Conservation (phyloP, 2,329 filamentous ascomycete genomes). For the Fusarium pseudonygamai region DNA sequence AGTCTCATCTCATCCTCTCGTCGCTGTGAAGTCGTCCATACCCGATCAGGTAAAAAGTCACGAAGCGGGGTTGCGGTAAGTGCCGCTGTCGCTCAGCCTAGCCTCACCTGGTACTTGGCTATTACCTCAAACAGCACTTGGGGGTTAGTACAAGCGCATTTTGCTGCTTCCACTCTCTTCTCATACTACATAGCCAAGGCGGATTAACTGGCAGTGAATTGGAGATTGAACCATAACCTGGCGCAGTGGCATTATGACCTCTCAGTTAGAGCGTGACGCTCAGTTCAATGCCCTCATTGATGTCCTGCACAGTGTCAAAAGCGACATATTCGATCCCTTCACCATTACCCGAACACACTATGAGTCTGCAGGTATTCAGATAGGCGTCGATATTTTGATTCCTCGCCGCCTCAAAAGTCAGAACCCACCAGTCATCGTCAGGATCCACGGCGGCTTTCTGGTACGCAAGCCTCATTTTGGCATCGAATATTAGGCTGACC, state of each 20-base stretch:
- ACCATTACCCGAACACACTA: background rate
- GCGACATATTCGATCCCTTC: background rate
- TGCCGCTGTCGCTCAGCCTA: too few relatives aligned
- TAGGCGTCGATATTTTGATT: background rate
- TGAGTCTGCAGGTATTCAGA: background rate
- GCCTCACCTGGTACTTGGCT: rapidly evolving
- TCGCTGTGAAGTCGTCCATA: too few relatives aligned
- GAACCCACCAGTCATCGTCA: background rate
- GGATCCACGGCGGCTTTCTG: background rate
- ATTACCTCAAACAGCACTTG: too few relatives aligned
- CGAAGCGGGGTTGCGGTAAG: too few relatives aligned
- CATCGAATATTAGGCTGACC: background rate
- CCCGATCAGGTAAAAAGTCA: too few relatives aligned
- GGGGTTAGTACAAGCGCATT: too few relatives aligned
- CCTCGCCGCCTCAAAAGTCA: background rate
- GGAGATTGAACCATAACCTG: rapidly evolving
- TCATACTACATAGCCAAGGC: too few relatives aligned
- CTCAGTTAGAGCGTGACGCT: background rate
- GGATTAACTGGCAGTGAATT: too few relatives aligned
- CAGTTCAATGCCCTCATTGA: background rate
- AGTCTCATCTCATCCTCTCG: too few relatives aligned
- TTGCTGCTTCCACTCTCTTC: too few relatives aligned
- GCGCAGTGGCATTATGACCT: background rate
- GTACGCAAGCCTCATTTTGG: rapidly evolving
- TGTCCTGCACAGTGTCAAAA: background rate